A percentile compares a stretch with the other conserved stretches of the same genome.
Evolutionary conservation across 495 filamentous ascomycete species (phyloP).

Genomic region (Friedmanniomyces simplex): DNA sequence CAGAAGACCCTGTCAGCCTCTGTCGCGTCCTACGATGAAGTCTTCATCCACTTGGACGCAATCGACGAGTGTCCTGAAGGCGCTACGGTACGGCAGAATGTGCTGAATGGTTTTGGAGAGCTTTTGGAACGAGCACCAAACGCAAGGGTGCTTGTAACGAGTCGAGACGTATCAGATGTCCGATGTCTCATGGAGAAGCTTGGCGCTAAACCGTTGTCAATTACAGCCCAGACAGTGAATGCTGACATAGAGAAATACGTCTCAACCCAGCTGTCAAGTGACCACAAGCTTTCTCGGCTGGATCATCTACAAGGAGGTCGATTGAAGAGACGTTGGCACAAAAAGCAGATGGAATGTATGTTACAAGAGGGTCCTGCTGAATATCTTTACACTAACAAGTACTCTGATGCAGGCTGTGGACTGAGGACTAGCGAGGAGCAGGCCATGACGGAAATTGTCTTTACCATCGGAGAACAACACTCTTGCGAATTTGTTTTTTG

Average conservation of each 20-base stretch:
- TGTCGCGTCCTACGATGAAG: neutral
- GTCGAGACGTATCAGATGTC: constrained; percentile 19
- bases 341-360: constrained; percentile 24
- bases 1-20: constrained; percentile 7
- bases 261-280: constrained; percentile 8
- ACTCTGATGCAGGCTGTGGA: neutral
- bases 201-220: neutral
- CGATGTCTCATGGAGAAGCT: constrained; percentile 3
- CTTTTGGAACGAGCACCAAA: constrained; percentile 5
- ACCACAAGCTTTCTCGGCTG: constrained; percentile 8
- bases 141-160: constrained; percentile 18
- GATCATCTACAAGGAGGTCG: neutral
- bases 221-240: constrained; percentile 6
- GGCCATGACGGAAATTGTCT: too few species aligned
- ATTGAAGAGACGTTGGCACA: constrained; percentile 18
- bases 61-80: constrained; percentile 24
- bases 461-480: too few species aligned
- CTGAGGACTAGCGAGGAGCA: too few species aligned
- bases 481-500: too few species aligned
- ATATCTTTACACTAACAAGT: neutral
- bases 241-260: constrained; percentile 21
- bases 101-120: constrained; percentile 6
- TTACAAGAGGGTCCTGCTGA: neutral
- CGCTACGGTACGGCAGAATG: neutral
- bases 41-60: constrained; percentile 22